Evolutionary conservation across 768 basidiomycete genomes (phyloP), one percentile per base, ranked within the genome.

Genomic region (Suillus brevipes): DNA sequence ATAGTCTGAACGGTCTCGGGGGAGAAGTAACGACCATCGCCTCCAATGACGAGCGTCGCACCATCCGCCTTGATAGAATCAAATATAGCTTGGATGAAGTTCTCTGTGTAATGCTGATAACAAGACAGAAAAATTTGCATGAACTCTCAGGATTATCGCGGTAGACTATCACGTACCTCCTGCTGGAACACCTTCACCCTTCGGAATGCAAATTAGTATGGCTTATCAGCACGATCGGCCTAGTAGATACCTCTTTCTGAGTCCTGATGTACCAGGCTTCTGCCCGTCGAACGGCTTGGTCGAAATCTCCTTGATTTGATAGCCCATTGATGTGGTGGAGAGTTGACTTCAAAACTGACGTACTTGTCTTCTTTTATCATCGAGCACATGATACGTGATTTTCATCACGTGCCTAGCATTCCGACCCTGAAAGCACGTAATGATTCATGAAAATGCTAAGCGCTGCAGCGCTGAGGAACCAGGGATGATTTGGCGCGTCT

Each of bases 111-210:
- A 83, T 99, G 89, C 94, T 95, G 72, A 57, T 49, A 58, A 37
- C 1, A 34, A 62, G 62, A 64, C 40, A 66, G 38, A 47, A n/a
- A 62, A 59, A 25, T 50, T 65, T 72, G 23, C 20, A 45, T 66
- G 23, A 34, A 55, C 47, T 37, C 61, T 42, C 49, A 62, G 58
- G 68, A 68, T 72, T 38, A 73, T 59, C 40, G 58, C 58, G 14
- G 18, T 1, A 38, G 38, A 28, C 23, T 12, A 40, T 67, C 68
- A 65, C 84, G 68, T 70, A 94, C 95, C 87, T 93, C 85, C 78
- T 98, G 94, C 80, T 99, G 93, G 86, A 99, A 99, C 71, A 99
- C 88, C 81, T 97, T 98, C 78, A 99, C 97, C 73, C 94, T 96
- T 74, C 45, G 25, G 8, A 45, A 67, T 64, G 61, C 56, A 40